These are phyloP conservation scores for cucumber (Cucumis sativus) DNA, from an alignment of 306 rosid genomes.

Conservation along the genomic window DNA sequence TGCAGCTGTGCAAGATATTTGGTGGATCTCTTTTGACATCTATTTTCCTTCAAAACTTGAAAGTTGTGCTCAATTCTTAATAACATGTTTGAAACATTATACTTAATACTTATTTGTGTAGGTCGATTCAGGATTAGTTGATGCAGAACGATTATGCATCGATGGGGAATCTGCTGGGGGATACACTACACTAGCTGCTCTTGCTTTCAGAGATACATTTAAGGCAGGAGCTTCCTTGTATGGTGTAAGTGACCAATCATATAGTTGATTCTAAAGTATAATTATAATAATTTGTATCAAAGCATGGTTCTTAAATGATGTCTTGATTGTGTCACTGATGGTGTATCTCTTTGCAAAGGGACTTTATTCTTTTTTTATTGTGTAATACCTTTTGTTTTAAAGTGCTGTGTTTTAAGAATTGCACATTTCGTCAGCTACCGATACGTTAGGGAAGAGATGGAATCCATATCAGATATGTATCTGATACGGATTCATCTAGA, in stretches of 20 bases:
- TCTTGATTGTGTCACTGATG: neutral
- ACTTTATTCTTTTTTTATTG: neutral
- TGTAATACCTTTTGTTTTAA: neutral
- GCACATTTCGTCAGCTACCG: neutral
- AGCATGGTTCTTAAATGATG: no score
- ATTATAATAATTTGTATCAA: neutral
- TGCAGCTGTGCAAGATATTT: conserved; percentile 78
- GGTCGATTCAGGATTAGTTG: conserved; percentile 72
- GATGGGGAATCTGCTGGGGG: conserved; percentile 97
- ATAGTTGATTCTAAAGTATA: neutral
- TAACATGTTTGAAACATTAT: neutral
- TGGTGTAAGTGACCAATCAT: conserved; percentile 58
- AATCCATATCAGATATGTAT: no score
- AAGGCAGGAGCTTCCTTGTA: conserved; percentile 84
- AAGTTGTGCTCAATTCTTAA: conserved; percentile 7
- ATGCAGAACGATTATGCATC: conserved; percentile 64
- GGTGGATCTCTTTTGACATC: conserved; percentile 31
- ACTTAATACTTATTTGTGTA: conserved; percentile 13
- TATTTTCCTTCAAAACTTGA: neutral
- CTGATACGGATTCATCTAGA: no score
- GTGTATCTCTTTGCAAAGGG: neutral
- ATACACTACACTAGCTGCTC: conserved; percentile 83
- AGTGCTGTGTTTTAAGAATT: neutral
- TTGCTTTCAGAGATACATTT: conserved; percentile 62
- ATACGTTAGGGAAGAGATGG: no score